Conservation (phyloP, 176 grass and related monocot species). For the Stipa capillata region DNA sequence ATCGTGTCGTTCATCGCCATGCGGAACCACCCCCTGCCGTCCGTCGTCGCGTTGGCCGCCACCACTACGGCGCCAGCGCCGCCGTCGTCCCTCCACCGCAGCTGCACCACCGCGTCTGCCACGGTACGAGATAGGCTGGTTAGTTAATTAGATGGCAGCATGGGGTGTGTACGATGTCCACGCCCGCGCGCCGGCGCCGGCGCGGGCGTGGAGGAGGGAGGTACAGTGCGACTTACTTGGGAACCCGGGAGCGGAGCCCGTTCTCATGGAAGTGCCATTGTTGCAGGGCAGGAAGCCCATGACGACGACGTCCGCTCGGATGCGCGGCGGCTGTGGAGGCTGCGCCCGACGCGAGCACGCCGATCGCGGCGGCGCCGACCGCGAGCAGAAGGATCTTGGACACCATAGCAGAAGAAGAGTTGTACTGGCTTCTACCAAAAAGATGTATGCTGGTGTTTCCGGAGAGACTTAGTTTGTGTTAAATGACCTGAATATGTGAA, state of each 20-base stretch:
- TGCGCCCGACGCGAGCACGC: background rate
- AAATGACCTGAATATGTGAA: no score
- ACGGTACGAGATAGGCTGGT: no score
- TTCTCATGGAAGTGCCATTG: slow-evolving; percentile 8
- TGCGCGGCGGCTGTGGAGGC: background rate
- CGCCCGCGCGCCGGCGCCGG: background rate
- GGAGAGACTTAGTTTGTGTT: no score
- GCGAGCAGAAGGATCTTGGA: background rate
- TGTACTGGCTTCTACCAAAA: background rate
- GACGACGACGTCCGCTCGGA: slow-evolving; percentile 18
- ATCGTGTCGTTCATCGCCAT: slow-evolving; percentile 22
- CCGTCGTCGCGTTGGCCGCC: slow-evolving; percentile 10
- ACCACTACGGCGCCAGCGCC: no score
- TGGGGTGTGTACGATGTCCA: background rate
- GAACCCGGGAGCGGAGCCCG: slow-evolving; percentile 3
- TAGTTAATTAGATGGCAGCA: background rate
- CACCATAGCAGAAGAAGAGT: background rate
- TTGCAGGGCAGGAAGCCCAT: slow-evolving; percentile 22
- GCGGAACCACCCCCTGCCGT: slow-evolving; percentile 21
- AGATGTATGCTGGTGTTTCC: background rate
- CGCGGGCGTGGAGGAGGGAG: background rate
- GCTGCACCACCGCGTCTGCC: slow-evolving; percentile 18
- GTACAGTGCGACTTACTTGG: background rate
- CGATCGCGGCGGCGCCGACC: background rate
- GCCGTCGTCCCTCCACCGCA: background rate